Evolutionary conservation across 768 basidiomycete species (phyloP), one percentile per base, ranked within the genome.

Genomic region (Mycena latifolia): DNA sequence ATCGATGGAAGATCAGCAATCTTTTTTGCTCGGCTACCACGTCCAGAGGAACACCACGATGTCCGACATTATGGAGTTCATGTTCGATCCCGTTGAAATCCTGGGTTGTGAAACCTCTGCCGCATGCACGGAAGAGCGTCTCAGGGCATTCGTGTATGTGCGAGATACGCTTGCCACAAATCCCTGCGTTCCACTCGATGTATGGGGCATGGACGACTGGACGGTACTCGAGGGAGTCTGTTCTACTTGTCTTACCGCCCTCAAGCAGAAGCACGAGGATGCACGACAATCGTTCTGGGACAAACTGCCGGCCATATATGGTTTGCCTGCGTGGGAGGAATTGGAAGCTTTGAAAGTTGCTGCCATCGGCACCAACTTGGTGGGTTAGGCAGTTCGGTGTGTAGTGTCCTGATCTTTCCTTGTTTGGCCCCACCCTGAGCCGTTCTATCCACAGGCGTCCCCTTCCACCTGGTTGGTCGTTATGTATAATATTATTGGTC

Each of bases 201-300:
- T 22, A 45, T 45, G 43, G 43, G 43, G 5, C 7, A 5, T 10
- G 22, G 8, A 18, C 12, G 43, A 45, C 22, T 45, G 43, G n/a
- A n/a, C 10, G 5, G 18, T 22, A 12, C n/a, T 39, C 17, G 37
- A 39, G 17, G 14, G 43, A 5, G n/a, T 61, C 28, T 63, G 53
- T 15, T 10, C 43, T 3, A 35, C 22, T 24, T 63, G 62, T 24
- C 25, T 37, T 2, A 2, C 22, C 7, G 18, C 10, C 5, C 55
- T 55, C 35, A 39, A 37, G 8, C 15, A 39, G 15, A 43, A 24
- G 10, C 62, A 55, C 46, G 6, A 55, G 20, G 37, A 25, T 5
- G 54, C 55, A 7, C 46, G 47, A 8, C 47, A 55, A 47, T 37
- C 18, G 0, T 43, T 63, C 31, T 63, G 62, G 62, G 27, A 56